Base-by-base conservation (phyloP, 352 stramenopile genomes). In the Phytopythium boreale region DNA sequence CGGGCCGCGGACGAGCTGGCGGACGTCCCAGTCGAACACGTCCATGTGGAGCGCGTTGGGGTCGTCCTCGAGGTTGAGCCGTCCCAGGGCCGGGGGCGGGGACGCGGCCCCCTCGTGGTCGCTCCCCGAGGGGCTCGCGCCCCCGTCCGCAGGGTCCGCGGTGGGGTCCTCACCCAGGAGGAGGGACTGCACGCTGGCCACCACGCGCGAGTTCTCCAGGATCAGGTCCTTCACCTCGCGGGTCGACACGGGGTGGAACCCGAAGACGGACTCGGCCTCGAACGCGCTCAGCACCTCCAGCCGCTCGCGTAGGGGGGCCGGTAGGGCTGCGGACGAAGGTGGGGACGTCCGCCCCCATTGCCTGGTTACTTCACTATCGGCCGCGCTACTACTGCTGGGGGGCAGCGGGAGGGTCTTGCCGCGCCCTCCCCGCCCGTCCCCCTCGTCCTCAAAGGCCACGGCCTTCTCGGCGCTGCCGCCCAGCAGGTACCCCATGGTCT, bases 21-120 rank as follows among this genome's bases (percentile, higher is more conserved):
- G 62, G 12, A 84, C 44, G 53, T 82, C 71, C 77, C 76, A 84
- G 37, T 71, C 75, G 37, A 84, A 80, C 24, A 87, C 63, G n/a
- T 84, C 72, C 31, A 61, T 61, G 52, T 46, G 52, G 19, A 59
- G 52, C 29, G 4, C 52, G 20, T 59, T 59, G 8, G 52, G 52
- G 9, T 59, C 52, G 19, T 59, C 20, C 19, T 44, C 52, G 11
- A 59, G 52, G 12, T 26, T 24, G 7, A 59, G 52, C 51, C 29
- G 29, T n/a, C n/a, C n/a, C 4, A 26, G 29, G 31, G 10, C 2
- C 26, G 19, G 52, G 0, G 37, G n/a, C 2, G 55, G 55, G 12
- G 55, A 61, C 22, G 55, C 22, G n/a, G 52, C 37, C n/a, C 24
- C 49, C n/a, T 51, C 44, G n/a, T 29, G 44, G 8, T 46, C 52